Percentiles rank a stretch among this genome's conserved stretches.
These are phyloP conservation scores for Polytolypa hystricis DNA, from an alignment of 2,329 filamentous ascomycete genomes.

Conservation along the genomic window DNA sequence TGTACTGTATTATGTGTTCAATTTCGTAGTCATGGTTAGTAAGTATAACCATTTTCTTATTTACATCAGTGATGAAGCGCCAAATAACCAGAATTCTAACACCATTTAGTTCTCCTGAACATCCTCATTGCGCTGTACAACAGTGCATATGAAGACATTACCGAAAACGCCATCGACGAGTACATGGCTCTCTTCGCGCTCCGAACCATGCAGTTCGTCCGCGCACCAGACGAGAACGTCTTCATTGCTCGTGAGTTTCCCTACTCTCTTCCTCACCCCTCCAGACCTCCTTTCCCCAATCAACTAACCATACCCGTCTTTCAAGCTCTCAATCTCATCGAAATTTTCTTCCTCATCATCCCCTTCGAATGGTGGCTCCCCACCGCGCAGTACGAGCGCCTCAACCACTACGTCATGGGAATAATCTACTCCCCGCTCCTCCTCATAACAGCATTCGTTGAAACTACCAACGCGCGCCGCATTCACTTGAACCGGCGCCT, in stretches of 20 bases:
- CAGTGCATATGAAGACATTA: slow-evolving; percentile 89
- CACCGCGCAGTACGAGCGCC: slow-evolving; percentile 57
- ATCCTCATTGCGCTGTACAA: slow-evolving; percentile 97
- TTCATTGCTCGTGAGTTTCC: slow-evolving; percentile 62
- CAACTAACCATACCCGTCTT: slow-evolving; percentile 1
- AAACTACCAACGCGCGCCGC: slow-evolving; percentile 52
- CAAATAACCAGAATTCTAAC: too few species aligned
- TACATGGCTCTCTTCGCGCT: slow-evolving; percentile 87
- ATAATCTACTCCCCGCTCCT: slow-evolving; percentile 76
- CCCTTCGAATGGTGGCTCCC: slow-evolving; percentile 94
- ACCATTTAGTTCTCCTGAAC: slow-evolving; percentile 61
- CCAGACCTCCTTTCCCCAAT: not conserved
- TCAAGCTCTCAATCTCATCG: slow-evolving; percentile 73
- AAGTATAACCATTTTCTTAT: slow-evolving; percentile 13
- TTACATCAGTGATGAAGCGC: too few species aligned
- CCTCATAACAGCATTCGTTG: slow-evolving; percentile 62
- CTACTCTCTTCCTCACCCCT: not conserved
- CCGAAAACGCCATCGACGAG: slow-evolving; percentile 84
- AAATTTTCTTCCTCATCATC: slow-evolving; percentile 66
- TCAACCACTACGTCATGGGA: slow-evolving; percentile 86
- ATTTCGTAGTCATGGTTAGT: slow-evolving; percentile 86
- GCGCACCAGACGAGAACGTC: slow-evolving; percentile 94
- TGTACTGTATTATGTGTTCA: slow-evolving; percentile 94
- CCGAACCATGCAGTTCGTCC: slow-evolving; percentile 93
- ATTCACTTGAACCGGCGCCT: slow-evolving; percentile 64